Conservation (phyloP, 202 grass and related monocot genomes). For the Miscanthus sacchariflorus region DNA sequence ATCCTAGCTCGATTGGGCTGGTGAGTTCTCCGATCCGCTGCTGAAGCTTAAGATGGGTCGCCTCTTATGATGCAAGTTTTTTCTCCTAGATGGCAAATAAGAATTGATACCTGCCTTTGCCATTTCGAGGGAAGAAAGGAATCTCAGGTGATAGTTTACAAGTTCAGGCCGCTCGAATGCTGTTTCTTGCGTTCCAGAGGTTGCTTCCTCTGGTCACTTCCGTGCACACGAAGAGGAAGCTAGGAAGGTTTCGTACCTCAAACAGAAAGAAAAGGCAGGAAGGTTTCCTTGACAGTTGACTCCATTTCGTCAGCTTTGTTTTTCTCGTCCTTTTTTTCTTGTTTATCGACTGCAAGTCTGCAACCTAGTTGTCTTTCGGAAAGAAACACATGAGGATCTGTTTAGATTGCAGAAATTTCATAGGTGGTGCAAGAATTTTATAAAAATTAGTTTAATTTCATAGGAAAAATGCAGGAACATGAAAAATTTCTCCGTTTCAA, state of each 20-base stretch:
- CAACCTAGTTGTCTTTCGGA: background rate
- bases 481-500: too few relatives aligned
- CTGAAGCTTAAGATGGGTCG: background rate
- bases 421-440: too few relatives aligned
- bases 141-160: constrained; percentile 10
- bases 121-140: constrained; percentile 53
- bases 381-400: too few relatives aligned
- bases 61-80: constrained; percentile 38
- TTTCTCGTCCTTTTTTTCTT: background rate
- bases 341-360: background rate
- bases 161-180: background rate
- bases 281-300: constrained; percentile 12
- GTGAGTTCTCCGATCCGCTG: background rate
- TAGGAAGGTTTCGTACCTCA: constrained; percentile 4
- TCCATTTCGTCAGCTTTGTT: background rate
- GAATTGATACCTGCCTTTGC: constrained; percentile 50
- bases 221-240: constrained; percentile 23
- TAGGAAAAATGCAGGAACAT: too few relatives aligned
- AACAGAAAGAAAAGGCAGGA: constrained; percentile 2
- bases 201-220: constrained; percentile 27
- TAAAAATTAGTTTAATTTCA: too few relatives aligned
- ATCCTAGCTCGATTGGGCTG: constrained; percentile 17
- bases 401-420: too few relatives aligned
- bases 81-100: constrained; percentile 32
- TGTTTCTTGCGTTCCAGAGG: constrained; percentile 5